Percentiles rank a stretch among this genome's conserved stretches.
phyloP scores from a whole-genome alignment of 345 rosid genomes.

The Pseudoturritis turrita region DNA sequence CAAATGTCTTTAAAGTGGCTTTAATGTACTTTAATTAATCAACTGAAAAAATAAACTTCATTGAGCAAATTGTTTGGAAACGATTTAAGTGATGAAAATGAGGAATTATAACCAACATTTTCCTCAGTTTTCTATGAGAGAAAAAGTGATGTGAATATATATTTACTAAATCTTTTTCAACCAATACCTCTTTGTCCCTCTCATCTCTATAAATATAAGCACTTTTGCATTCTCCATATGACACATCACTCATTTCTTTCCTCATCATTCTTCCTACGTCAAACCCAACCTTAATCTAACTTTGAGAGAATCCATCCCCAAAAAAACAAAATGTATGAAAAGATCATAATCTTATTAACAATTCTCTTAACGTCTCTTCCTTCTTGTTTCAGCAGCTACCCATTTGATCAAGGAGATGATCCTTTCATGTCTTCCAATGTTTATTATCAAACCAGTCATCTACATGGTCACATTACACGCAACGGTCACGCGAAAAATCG shows the following conservation, averaged over 20 bases:
- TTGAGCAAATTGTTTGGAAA: neutral
- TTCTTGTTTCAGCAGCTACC: constrained; percentile 23
- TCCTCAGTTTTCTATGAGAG: neutral
- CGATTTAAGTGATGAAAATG: neutral
- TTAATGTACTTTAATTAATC: neutral
- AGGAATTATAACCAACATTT: constrained; percentile 17
- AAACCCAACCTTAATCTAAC: constrained; percentile 35
- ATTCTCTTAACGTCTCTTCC: constrained; percentile 14
- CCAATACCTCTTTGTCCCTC: neutral
- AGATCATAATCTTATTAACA: constrained; percentile 5
- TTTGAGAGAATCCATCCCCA: constrained; percentile 2
- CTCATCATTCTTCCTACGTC: constrained; percentile 12
- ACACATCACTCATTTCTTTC: constrained; percentile 13
- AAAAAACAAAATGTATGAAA: constrained; percentile 16
- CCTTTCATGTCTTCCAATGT: constrained; percentile 5
- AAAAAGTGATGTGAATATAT: neutral
- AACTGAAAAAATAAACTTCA: neutral
- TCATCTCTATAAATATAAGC: constrained; percentile 24
- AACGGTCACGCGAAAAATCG: neutral
- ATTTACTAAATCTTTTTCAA: neutral
- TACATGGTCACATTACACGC: constrained; percentile 16
- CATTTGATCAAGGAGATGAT: constrained; percentile 19
- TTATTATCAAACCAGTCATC: constrained; percentile 14
- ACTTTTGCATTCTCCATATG: constrained; percentile 17
- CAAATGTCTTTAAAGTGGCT: neutral